Percentiles rank a stretch among this genome's conserved stretches.
These are phyloP conservation scores for Vigna unguiculata DNA, from an alignment of 306 rosid species.

Conservation along the genomic window DNA sequence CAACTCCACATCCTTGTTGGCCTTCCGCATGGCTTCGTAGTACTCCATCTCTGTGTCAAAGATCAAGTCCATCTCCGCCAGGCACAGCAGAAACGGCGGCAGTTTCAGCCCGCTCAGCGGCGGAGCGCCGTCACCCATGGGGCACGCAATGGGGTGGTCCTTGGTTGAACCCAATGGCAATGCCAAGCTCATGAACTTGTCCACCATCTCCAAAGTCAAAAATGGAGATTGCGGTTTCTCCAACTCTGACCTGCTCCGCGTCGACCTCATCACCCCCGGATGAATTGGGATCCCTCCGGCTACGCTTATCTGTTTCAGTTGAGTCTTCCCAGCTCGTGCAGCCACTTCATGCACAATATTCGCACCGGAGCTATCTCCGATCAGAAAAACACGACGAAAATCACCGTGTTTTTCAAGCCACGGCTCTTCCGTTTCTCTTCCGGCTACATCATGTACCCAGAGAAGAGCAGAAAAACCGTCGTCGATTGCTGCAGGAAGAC, in stretches of 20 bases:
- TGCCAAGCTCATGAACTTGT: conserved; percentile 58
- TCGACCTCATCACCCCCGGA: conserved; percentile 55
- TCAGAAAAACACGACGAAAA: conserved; percentile 64
- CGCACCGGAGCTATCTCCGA: conserved; percentile 78
- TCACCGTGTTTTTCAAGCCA: conserved; percentile 49
- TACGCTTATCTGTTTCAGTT: conserved; percentile 43
- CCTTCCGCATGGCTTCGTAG: conserved; percentile 71
- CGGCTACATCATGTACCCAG: conserved; percentile 55
- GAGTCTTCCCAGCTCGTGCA: conserved; percentile 43
- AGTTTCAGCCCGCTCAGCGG: conserved; percentile 50
- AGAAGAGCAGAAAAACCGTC: conserved; percentile 57
- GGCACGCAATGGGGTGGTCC: conserved; percentile 77
- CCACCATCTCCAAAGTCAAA: conserved; percentile 69
- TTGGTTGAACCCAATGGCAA: conserved; percentile 60
- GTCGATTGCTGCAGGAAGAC: conserved; percentile 61
- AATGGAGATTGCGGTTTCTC: conserved; percentile 66
- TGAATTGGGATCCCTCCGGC: conserved; percentile 68
- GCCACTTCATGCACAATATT: conserved; percentile 68
- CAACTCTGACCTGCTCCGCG: conserved; percentile 70
- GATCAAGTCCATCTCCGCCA: conserved; percentile 66
- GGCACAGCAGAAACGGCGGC: conserved; percentile 64
- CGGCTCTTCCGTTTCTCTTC: conserved; percentile 16
- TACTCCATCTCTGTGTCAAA: conserved; percentile 65
- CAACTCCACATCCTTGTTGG: conserved; percentile 61
- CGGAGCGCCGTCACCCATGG: conserved; percentile 56